These are phyloP conservation scores for Protomyces inouyei DNA, from an alignment of 1,139 yeast species.

Conservation along the genomic window DNA sequence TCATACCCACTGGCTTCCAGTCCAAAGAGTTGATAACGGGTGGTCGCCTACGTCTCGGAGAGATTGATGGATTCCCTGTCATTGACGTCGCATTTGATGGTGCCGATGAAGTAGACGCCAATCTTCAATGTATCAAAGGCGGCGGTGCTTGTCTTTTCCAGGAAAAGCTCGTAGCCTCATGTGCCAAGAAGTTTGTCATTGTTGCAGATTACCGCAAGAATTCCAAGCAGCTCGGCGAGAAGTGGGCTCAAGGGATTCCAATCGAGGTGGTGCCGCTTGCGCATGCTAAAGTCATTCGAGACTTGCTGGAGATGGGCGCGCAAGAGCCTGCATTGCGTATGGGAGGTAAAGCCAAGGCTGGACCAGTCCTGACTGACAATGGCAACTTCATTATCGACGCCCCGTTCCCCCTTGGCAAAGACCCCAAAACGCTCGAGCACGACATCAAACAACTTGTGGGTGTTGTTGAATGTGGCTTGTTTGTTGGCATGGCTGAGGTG, in stretches of 20 bases:
- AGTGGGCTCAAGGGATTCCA: constrained; percentile 90
- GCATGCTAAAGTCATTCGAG: constrained; percentile 66
- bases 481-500: constrained; percentile 65
- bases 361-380: constrained; percentile 96
- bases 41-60: constrained; percentile 72
- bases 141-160: constrained; percentile 98
- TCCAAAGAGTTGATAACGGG: constrained; percentile 77
- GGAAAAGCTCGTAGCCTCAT: constrained; percentile 86
- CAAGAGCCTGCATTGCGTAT: constrained; percentile 62
- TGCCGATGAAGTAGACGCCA: constrained; percentile 88
- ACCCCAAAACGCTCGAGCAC: constrained; percentile 45
- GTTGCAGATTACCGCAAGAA: constrained; percentile 92
- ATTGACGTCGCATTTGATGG: constrained; percentile 96
- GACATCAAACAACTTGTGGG: constrained; percentile 76
- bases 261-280: constrained; percentile 92
- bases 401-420: constrained; percentile 72
- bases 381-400: constrained; percentile 91
- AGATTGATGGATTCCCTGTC: constrained; percentile 66
- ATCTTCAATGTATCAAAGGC: constrained; percentile 86
- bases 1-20: constrained; percentile 97
- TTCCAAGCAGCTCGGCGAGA: constrained; percentile 60
- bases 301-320: constrained; percentile 64
- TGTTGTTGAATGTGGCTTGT: constrained; percentile 94
- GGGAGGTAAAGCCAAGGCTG: constrained; percentile 91
- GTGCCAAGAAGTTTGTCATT: constrained; percentile 69